phyloP scores from a whole-genome alignment of 371 early-diverging fungal genomes.

The Dinochytrium kinnereticum region DNA sequence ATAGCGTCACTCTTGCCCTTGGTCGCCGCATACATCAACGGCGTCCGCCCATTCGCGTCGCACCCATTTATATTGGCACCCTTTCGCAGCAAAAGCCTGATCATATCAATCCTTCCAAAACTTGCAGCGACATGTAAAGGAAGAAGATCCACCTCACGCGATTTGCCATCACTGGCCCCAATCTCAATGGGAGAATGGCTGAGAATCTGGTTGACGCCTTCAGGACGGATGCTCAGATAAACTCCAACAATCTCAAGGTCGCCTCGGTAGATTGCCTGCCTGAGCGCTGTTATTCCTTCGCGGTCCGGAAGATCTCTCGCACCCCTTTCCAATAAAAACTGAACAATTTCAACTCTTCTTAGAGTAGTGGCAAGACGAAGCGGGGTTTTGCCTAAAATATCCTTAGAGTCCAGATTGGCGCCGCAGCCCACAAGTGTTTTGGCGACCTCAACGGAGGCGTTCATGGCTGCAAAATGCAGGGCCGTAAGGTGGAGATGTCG shows the following conservation, averaged over 20 bases:
- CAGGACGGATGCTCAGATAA: conserved; percentile 4
- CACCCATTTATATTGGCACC: conserved; percentile 23
- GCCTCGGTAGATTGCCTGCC: conserved; percentile 22
- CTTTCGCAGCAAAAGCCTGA: conserved; percentile 17
- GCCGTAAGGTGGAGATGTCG: conserved; percentile 24
- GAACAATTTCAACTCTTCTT: background rate
- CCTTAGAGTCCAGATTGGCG: conserved; percentile 23
- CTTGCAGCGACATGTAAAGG: conserved; percentile 28
- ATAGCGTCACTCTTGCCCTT: conserved; percentile 30
- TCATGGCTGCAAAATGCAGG: conserved; percentile 34
- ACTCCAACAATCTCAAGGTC: conserved; percentile 7
- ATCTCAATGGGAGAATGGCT: no score
- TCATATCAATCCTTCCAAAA: conserved; percentile 29
- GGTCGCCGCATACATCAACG: conserved; percentile 35
- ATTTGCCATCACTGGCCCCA: background rate
- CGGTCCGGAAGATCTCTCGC: conserved; percentile 24
- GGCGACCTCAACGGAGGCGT: conserved; percentile 17
- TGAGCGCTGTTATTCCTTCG: conserved; percentile 15
- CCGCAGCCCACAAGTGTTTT: conserved; percentile 18
- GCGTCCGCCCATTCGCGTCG: conserved; percentile 29
- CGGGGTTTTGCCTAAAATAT: conserved; percentile 25
- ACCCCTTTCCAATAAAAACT: background rate
- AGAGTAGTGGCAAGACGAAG: conserved; percentile 5
- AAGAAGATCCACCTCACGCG: background rate
- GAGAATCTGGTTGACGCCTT: background rate